Evolutionary conservation across 768 basidiomycete genomes (phyloP).

Genomic region (Serendipita vermifera): DNA sequence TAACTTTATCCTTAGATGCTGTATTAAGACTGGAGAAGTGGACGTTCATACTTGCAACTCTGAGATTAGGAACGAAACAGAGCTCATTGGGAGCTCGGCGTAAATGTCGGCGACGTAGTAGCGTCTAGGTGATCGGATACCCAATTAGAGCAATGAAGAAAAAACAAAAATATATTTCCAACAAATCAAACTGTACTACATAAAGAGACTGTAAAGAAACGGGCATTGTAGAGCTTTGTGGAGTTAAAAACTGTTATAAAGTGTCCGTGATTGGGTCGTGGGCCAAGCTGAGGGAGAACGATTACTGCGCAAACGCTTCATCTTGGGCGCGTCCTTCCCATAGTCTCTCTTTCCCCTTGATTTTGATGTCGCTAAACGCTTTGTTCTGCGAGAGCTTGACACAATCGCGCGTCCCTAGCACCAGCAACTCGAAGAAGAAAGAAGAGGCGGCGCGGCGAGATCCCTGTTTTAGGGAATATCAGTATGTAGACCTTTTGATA

Average conservation of each 20-base stretch:
- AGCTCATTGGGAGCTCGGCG: conserved; percentile 17
- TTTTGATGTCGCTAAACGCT: conserved; percentile 76
- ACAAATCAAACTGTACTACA: too few relatives aligned
- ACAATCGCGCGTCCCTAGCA: conserved; percentile 86
- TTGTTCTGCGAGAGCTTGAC: conserved; percentile 61
- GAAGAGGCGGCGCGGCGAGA: conserved; percentile 84
- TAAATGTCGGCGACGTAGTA: neutral
- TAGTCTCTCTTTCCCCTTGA: conserved; percentile 67
- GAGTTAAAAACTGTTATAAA: conserved; percentile 1
- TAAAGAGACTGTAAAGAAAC: neutral
- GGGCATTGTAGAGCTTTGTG: neutral
- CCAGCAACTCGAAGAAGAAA: conserved; percentile 96
- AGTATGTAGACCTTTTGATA: neutral
- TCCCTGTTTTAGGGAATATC: conserved; percentile 36
- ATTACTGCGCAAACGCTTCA: too few relatives aligned
- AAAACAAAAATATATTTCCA: neutral
- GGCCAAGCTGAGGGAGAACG: too few relatives aligned
- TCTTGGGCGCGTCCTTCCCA: conserved; percentile 43
- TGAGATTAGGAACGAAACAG: conserved; percentile 28
- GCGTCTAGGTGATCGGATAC: neutral
- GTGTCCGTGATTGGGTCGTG: too few relatives aligned
- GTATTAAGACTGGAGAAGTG: neutral
- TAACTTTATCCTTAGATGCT: conserved; percentile 21
- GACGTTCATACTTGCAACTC: conserved; percentile 47
- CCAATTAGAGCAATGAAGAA: neutral